These are phyloP conservation scores for Teratosphaeriaceae sp. DNA, from an alignment of 2,329 filamentous ascomycete species.

Conservation along the genomic window DNA sequence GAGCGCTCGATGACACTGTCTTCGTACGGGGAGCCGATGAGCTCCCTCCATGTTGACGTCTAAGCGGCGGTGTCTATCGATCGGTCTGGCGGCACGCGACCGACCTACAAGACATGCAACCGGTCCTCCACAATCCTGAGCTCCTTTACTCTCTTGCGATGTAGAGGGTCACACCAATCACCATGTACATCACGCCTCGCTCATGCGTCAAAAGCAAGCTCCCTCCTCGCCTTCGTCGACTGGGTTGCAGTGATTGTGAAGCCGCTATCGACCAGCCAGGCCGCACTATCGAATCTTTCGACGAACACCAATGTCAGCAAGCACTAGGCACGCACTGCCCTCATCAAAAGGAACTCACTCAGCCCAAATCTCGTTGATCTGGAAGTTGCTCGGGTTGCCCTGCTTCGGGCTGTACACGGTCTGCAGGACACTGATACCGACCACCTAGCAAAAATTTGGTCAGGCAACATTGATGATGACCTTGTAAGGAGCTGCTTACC, in stretches of 20 bases:
- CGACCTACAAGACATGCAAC: no score
- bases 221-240: constrained; percentile 5
- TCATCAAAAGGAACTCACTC: constrained; percentile 1
- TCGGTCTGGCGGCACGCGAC: no score
- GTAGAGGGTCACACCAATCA: background rate
- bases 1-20: no score
- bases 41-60: no score
- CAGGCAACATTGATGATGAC: constrained; percentile 2
- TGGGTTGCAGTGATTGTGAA: background rate
- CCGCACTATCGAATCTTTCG: constrained; percentile 6
- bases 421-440: constrained; percentile 4
- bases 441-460: no score
- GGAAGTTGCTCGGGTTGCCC: constrained; percentile 1
- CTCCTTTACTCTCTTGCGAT: no score
- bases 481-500: background rate
- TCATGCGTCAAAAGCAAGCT: constrained; percentile 3
- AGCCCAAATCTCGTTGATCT: constrained; percentile 9
- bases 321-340: background rate
- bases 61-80: no score
- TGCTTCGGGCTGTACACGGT: background rate
- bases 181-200: background rate
- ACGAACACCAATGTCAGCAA: background rate
- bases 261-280: constrained; percentile 9
- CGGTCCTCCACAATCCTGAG: no score
- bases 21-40: no score